Evolutionary conservation across 169 alveolate species (phyloP).

Genomic region (Cryptosporidium ryanae): DNA sequence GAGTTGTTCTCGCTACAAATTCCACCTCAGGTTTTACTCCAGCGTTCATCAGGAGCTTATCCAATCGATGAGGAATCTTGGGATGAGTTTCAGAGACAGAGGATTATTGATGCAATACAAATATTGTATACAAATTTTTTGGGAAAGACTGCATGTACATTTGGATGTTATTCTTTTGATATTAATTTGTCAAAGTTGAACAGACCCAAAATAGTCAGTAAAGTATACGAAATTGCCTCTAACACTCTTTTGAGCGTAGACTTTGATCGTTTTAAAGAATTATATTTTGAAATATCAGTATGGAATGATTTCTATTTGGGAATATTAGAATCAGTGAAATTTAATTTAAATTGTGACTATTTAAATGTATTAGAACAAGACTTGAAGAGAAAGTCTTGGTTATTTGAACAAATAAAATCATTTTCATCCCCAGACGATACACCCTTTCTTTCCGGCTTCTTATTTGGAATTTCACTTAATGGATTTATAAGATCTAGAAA

Average conservation of each 20-base stretch:
- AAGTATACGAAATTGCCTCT: slow-evolving; percentile 62
- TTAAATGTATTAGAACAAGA: background rate
- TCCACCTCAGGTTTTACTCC: slow-evolving; percentile 34
- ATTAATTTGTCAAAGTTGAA: slow-evolving; percentile 10
- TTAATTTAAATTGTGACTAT: background rate
- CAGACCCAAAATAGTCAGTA: slow-evolving; percentile 34
- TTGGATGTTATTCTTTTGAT: slow-evolving; percentile 35
- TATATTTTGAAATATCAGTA: slow-evolving; percentile 38
- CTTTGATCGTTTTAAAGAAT: slow-evolving; percentile 53
- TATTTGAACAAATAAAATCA: slow-evolving; percentile 32
- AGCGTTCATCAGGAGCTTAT: slow-evolving; percentile 73
- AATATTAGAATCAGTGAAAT: slow-evolving; percentile 12
- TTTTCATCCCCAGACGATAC: slow-evolving; percentile 26
- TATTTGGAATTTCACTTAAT: slow-evolving; percentile 34
- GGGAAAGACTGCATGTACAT: slow-evolving; percentile 53
- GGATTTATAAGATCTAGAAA: slow-evolving; percentile 21
- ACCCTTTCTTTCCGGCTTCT: slow-evolving; percentile 52
- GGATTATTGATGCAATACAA: slow-evolving; percentile 61
- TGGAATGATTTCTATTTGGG: slow-evolving; percentile 72
- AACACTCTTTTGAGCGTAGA: slow-evolving; percentile 46
- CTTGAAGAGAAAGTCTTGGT: slow-evolving; percentile 13
- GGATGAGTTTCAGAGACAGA: slow-evolving; percentile 74
- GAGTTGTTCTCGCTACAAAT: slow-evolving; percentile 40
- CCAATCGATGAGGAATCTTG: slow-evolving; percentile 75
- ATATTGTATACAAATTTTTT: slow-evolving; percentile 33